Base-by-base conservation (phyloP, 1,139 yeast species). In the Zygoascus sp. region DNA sequence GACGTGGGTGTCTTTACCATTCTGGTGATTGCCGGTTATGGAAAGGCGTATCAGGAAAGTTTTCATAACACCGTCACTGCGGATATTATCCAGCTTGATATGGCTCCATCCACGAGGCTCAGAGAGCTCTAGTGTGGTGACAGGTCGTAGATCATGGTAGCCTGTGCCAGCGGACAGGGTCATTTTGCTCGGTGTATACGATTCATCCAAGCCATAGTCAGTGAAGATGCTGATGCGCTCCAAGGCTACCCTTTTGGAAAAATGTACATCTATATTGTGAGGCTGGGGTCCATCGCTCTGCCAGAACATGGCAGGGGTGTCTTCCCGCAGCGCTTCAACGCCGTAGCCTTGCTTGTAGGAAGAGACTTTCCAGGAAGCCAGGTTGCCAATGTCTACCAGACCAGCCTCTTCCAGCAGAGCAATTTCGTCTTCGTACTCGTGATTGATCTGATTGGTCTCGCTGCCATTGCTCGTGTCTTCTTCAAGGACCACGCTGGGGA, bases 251-350 rank as follows among this genome's bases (percentile, higher is more conserved):
- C 79, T 74, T 60, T 86, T 89, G 36, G 92, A 75, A 62, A 94
- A 94, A 59, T 81, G 94, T 2, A 89, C 77, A 44, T 87, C 86
- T 11, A 92, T 72, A 25, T 73, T 72, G 66, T 94, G 98, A 0
- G 98, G 98, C 56, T 83, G 89, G n/a, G 78, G 75, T 27, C 97
- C 98, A 63, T 94, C 98, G 45, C 95, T 85, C 63, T 94, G 98
- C 99, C 99, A 94, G 63, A 74, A 90, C 2, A 82, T 69, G 36
- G 76, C 74, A 0, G 95, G 85, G 15, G 81, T 76, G 58, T 87
- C 94, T 46, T 85, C 88, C 28, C 94, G 69, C 9, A 92, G 70
- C 55, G 83, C 83, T 19, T 69, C 68, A 10, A 88, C 73, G 0
- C 94, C 95, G 57, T 73, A 80, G 0, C 92, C 95, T 17, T 76